Base-by-base conservation (phyloP, 1,139 yeast species). In the Pichiaceae sp. region DNA sequence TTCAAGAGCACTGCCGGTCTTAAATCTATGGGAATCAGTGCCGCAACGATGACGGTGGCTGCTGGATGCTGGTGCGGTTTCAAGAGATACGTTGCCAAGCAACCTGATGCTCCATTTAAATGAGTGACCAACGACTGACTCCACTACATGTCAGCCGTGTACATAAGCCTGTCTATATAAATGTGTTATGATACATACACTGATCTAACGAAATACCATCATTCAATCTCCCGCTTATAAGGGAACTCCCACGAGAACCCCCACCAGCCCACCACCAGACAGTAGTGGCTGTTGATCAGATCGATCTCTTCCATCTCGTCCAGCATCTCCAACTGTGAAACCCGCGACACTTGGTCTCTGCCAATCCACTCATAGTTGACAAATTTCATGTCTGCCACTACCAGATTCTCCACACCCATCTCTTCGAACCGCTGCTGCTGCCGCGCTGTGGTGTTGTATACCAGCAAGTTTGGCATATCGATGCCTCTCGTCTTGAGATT, bases 51-150 rank as follows among this genome's bases (percentile, higher is more conserved):
- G 79, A 87, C 95, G 16, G 75, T 78, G 45, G 95, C 85, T 42
- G 95, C 97, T 35, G 96, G 85, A 44, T 75, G 75, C 32, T 91
- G 98, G 98, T 81, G 95, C 68, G 89, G 83, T 38, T 54, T 82
- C 52, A 91, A 91, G 67, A 65, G 74, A 47, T 54, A 61, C 39
- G 27, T 33, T 7, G 29, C 34, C 15, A 14, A 17, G 5, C 21
- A 25, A 11, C 24, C 24, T 7, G 24, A 21, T n/a, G n/a, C n/a
- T n/a, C n/a, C n/a, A n/a, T n/a, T n/a, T n/a, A n/a, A n/a, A n/a
- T n/a, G n/a, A n/a, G n/a, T n/a, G n/a, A n/a, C n/a, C n/a, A n/a
- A n/a, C 7, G 11, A 21, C 24, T 7, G 24, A 21, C 11, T 21
- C 24, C 24, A 21, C 9, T 21, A 11, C 7, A 7, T 21, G 7